Base-by-base conservation (phyloP, 2,329 filamentous ascomycete species). In the Phoma sp. region DNA sequence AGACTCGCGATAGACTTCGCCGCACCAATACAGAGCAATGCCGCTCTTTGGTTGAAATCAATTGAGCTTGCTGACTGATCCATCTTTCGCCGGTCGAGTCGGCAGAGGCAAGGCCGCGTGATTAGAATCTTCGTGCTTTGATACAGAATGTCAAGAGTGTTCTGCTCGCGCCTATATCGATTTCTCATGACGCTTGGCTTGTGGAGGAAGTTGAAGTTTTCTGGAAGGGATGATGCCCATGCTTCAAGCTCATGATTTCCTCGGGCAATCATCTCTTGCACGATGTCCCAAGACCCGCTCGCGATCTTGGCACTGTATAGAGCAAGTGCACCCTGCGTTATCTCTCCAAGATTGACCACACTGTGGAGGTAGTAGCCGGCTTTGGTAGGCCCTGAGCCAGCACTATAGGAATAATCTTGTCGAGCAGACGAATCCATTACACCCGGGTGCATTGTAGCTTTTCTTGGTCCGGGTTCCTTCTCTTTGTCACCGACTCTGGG, bases 71-170 rank as follows among this genome's bases (percentile, higher is more conserved):
- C 48, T 1, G 69, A 66, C 48, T 76, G 74, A 24, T 68, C 62
- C 5, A 59, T 43, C 19, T 74, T 73, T 5, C 65, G 66, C 6
- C 63, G 50, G 25, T 76, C 72, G 19, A 75, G 47, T 29, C 70
- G 62, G 43, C 75, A 78, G 5, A 78, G 60, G 51, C 72, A 76
- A n/a, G 76, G 76, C 9, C 74, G 72, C 25, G 66, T 75, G 33
- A 74, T 70, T 5, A 78, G 62, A 6, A 77, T 76, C 45, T 62
- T 63, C 6, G 65, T 63, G 24, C 58, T 62, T 17, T 65, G 44
- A 17, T 67, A 70, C 21, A 64, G 52, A 2, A 68, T 55, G 9
- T 61, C 51, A 24, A 71, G 60, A 9, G 54, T 61, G 15, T 61
- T 62, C 12, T 61, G 55, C 39, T 69, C 64, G 21, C 57, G 51